A percentile compares a stretch with the other conserved stretches of the same genome.
Conservation (phyloP, 306 rosid genomes). For the Mimosa pudica region DNA sequence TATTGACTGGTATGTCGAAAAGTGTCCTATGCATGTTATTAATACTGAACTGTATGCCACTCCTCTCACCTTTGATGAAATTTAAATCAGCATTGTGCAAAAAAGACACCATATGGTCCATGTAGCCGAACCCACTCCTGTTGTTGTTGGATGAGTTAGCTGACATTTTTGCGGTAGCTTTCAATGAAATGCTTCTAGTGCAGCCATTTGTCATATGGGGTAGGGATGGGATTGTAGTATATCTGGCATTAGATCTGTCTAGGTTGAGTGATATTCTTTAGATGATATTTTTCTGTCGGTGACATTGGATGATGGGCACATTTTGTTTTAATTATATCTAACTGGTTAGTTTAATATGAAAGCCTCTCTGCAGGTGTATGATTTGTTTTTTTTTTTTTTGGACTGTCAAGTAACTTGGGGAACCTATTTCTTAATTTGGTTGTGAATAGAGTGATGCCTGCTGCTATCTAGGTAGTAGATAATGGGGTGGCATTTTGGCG, state of each 20-base stretch:
- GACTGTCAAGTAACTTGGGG: not conserved
- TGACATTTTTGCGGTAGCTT: not conserved
- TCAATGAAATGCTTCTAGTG: not conserved
- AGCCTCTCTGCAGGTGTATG: not conserved
- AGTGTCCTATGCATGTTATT: not conserved
- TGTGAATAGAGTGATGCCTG: not conserved
- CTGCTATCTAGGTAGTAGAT: not conserved
- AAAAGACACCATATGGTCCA: too few relatives aligned
- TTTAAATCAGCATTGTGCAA: not conserved
- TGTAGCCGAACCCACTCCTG: too few relatives aligned
- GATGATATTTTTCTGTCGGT: not conserved
- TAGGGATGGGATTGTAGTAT: not conserved
- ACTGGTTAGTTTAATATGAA: not conserved
- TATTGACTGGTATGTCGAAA: conserved; percentile 63
- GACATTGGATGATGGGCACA: not conserved
- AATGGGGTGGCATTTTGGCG: not conserved
- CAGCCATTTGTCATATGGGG: not conserved
- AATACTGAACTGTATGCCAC: not conserved
- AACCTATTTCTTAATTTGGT: not conserved
- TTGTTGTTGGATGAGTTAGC: not conserved
- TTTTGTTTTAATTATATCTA: not conserved
- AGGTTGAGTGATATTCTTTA: not conserved
- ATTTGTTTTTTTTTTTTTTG: not conserved
- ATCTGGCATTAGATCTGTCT: not conserved
- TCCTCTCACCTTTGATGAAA: conserved; percentile 7